A percentile compares a stretch with the other conserved stretches of the same genome.
Conservation (phyloP, 75 land plant species). For the Larix kaempferi region DNA sequence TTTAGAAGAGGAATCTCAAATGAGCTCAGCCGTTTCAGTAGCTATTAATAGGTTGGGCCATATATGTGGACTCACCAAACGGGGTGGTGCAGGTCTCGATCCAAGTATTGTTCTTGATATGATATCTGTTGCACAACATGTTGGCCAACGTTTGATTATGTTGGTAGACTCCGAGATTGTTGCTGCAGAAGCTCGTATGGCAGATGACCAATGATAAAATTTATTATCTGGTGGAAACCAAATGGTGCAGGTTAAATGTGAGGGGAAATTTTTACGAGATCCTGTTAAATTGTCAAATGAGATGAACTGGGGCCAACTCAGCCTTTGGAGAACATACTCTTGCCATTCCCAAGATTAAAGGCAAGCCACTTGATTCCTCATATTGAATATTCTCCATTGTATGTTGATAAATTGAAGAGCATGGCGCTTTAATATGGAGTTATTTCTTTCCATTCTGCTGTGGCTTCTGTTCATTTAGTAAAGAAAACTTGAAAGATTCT, state of each 20-base stretch:
- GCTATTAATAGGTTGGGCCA: slow-evolving; percentile 68
- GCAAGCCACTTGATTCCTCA: not conserved
- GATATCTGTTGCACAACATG: slow-evolving; percentile 86
- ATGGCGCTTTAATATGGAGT: not conserved
- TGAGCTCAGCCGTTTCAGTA: slow-evolving; percentile 89
- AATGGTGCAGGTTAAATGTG: not conserved
- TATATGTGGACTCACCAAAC: slow-evolving; percentile 84
- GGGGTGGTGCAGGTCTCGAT: slow-evolving; percentile 83
- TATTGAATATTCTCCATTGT: not conserved
- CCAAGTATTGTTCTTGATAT: slow-evolving; percentile 87
- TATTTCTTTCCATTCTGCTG: not conserved
- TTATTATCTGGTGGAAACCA: not conserved
- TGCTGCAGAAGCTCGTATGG: slow-evolving; percentile 61
- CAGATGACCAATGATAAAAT: not conserved
- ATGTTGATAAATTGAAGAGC: not conserved
- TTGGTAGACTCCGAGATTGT: slow-evolving; percentile 72
- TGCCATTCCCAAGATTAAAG: not conserved
- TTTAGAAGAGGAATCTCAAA: slow-evolving; percentile 91
- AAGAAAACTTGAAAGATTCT: not conserved
- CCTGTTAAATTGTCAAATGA: not conserved
- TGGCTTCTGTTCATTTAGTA: not conserved
- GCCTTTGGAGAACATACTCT: not conserved
- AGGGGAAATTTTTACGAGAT: not conserved
- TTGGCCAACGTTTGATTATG: slow-evolving; percentile 49
- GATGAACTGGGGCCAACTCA: not conserved